phyloP scores from a whole-genome alignment of 495 filamentous ascomycete genomes.

The Barbatosphaeria neglecta region DNA sequence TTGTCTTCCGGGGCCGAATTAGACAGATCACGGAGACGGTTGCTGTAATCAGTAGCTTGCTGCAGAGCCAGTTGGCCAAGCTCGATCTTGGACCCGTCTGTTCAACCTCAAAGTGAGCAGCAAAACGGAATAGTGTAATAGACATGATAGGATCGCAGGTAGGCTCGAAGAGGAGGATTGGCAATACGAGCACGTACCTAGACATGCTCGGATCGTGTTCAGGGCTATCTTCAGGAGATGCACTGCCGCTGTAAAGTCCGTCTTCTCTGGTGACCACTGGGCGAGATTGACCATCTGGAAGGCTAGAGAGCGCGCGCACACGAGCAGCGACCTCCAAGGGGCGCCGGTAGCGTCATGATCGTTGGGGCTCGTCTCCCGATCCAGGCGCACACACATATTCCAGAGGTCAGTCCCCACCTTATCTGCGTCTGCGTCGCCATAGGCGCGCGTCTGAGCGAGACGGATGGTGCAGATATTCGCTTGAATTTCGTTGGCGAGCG shows the following conservation, averaged over 20 bases:
- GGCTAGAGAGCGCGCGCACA: conserved; percentile 49
- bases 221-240: conserved; percentile 55
- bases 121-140: too few relatives aligned
- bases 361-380: conserved; percentile 12
- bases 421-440: conserved; percentile 35
- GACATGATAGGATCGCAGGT: too few relatives aligned
- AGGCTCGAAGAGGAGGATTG: too few relatives aligned
- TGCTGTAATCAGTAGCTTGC: conserved; percentile 51
- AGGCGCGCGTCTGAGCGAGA: conserved; percentile 5
- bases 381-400: conserved; percentile 52
- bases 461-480: conserved; percentile 19
- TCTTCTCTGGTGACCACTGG: conserved; percentile 25
- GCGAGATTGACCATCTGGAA: conserved; percentile 58
- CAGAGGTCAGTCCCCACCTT: conserved; percentile 45
- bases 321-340: conserved; percentile 10
- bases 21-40: conserved; percentile 33
- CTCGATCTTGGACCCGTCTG: conserved; percentile 41
- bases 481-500: conserved; percentile 26
- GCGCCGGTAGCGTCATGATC: not conserved
- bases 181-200: conserved; percentile 48
- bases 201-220: conserved; percentile 51
- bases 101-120: conserved; percentile 4
- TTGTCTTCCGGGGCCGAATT: conserved; percentile 16
- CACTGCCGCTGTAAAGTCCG: conserved; percentile 25
- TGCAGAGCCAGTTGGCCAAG: conserved; percentile 49